Evolutionary conservation across 331 rosid species (phyloP), one percentile per base, ranked within the genome.

Genomic region (Rhamnella rubrinervis): DNA sequence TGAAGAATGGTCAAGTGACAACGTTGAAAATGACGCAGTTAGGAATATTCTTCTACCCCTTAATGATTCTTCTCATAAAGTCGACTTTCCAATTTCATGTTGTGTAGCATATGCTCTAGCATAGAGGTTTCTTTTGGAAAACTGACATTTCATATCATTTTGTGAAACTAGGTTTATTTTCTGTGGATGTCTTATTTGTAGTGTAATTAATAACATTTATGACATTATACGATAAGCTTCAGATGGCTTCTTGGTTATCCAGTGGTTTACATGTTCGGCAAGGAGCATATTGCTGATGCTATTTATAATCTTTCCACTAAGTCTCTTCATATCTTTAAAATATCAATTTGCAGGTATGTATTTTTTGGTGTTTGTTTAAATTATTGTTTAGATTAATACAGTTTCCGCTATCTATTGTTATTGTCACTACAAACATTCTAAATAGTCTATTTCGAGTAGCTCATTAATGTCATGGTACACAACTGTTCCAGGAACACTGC

Each of bases 191-290:
- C 39, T 63, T 68, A 53, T 71, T 23, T 59, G 28, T 16, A 47
- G 19, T 40, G 23, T 61, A 8, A 61, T 55, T 4, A 55, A 8
- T 40, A 37, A n/a, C 17, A 37, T 0, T 46, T 8, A 21, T 41
- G 55, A 64, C 47, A 59, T 12, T 58, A 15, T 58, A 18, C n/a
- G 64, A 53, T 80, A 64, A 78, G 75, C 67, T 71, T 52, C 91
- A 89, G 96, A 75, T 92, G 98, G 98, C 95, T 92, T 83, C 95
- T 92, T 72, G 95, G 98, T 41, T 92, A 92, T 62, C 96, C 98
- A 23, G 84, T 92, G 63, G 95, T 84, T 62, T 92, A 89, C 74
- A 67, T 85, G 63, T 89, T 92, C 59, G 74, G 90, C 77, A 89
- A 85, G 85, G 92, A 89, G 47, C 89, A 78, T 67, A 82, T 82